Evolutionary conservation across 2,329 filamentous ascomycete species (phyloP), one percentile per base, ranked within the genome.

Genomic region (Pseudogymnoascus sp.): DNA sequence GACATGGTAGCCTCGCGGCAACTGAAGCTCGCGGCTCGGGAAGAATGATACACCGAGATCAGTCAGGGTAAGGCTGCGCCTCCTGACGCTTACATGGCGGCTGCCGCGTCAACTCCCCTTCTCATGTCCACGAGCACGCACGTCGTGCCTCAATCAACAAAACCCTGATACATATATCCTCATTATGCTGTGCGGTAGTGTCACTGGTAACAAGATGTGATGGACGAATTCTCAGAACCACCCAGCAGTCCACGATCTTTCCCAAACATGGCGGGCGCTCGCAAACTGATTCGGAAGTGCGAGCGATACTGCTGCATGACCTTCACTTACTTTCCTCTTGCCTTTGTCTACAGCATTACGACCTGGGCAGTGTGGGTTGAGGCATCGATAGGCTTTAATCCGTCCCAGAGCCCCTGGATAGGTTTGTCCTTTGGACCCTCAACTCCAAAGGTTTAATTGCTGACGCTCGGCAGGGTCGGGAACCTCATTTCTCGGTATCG

Each of bases 321-420:
- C 63, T 81, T 88, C 60, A 89, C 85, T 25, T 96, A 92, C 74
- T 90, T 96, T 67, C 93, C 93, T n/a, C 80, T 97, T 16, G 78
- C 79, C 28, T 96, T 97, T 71, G 90, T 97, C 62, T 97, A 96
- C 71, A 83, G 88, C 61, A 75, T 97, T 67, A 93, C 91, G n/a
- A 88, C 88, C 9, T 99, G 94, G 94, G 92, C 91, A 2, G 84
- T 88, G n/a, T 97, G 89, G 81, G 92, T 96, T 7, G 83, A 92
- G 68, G 81, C 89, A 57, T 86, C 80, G 61, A 89, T 96, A 63
- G 89, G 90, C 59, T 79, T 81, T 28, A 77, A 75, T 59, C 77
- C 80, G 18, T 75, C 77, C 5, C 78, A 79, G 62, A 81, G 77
- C 58, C 72, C 73, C 14, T 86, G 82, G 82, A 79, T 83, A 69